phyloP scores from a whole-genome alignment of 148 eudicot genomes.

The Heliamphora exappendiculata region DNA sequence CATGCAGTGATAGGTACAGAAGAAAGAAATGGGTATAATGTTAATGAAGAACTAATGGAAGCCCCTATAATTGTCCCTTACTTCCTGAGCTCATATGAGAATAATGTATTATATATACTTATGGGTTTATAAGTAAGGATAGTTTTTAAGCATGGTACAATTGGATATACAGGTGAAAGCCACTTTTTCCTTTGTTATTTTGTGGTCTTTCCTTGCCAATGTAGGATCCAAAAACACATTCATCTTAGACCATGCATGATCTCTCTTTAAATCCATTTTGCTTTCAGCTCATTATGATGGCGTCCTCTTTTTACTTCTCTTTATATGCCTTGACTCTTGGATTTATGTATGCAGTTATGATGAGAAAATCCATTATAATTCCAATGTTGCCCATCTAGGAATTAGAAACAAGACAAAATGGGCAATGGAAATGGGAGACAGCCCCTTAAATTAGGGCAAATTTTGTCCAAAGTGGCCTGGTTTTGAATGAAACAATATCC shows the following conservation, averaged over 20 bases:
- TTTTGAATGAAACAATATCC: conserved; percentile 6
- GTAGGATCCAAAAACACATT: conserved; percentile 9
- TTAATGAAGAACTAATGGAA: too few species aligned
- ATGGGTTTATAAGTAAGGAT: conserved; percentile 4
- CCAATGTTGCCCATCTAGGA: conserved; percentile 3
- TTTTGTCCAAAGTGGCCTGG: conserved; percentile 15
- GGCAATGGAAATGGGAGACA: conserved; percentile 30
- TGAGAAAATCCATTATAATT: conserved; percentile 1
- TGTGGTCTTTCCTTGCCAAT: conserved; percentile 7
- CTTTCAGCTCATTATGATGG: not conserved
- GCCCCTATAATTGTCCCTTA: too few species aligned
- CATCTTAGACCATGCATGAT: not conserved
- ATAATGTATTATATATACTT: not conserved
- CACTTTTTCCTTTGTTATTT: conserved; percentile 8
- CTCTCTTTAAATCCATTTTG: not conserved
- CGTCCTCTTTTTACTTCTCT: not conserved
- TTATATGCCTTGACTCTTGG: not conserved
- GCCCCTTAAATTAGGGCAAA: conserved; percentile 35
- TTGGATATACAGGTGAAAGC: conserved; percentile 12
- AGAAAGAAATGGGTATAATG: not conserved
- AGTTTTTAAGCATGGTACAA: conserved; percentile 15
- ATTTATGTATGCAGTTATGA: not conserved
- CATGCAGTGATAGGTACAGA: not conserved
- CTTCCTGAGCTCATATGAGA: not conserved
- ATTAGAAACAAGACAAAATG: conserved; percentile 2